Percentiles rank a stretch among this genome's conserved stretches.
These are phyloP conservation scores for Collybia nuda DNA, from an alignment of 768 basidiomycete genomes.

Conservation along the genomic window DNA sequence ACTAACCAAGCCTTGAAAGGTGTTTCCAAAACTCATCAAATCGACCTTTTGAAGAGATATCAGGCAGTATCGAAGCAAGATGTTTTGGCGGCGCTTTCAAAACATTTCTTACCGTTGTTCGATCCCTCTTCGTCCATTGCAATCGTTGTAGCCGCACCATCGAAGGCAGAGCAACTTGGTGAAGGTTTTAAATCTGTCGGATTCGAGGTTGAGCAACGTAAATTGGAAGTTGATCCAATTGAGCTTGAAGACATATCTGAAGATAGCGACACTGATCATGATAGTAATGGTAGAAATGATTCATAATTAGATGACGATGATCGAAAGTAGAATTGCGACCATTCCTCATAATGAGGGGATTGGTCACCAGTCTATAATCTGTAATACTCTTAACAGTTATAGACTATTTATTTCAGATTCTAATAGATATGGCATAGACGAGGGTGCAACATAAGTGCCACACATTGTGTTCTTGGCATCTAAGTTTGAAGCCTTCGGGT, in stretches of 20 bases:
- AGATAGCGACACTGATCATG: too few relatives aligned
- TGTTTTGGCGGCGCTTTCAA: slow-evolving; percentile 64
- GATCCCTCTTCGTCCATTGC: slow-evolving; percentile 72
- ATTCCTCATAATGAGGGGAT: too few relatives aligned
- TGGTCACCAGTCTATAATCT: too few relatives aligned
- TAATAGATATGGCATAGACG: too few relatives aligned
- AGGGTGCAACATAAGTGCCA: too few relatives aligned
- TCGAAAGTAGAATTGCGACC: too few relatives aligned
- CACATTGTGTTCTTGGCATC: too few relatives aligned
- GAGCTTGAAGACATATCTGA: slow-evolving; percentile 44
- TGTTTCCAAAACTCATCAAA: slow-evolving; percentile 70
- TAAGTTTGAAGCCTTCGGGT: too few relatives aligned
- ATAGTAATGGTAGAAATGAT: slow-evolving; percentile 30
- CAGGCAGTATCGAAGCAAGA: slow-evolving; percentile 81
- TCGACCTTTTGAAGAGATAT: slow-evolving; percentile 75
- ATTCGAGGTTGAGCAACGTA: slow-evolving; percentile 75
- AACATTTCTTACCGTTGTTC: slow-evolving; percentile 86
- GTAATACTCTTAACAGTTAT: slow-evolving; percentile 6
- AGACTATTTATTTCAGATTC: too few relatives aligned
- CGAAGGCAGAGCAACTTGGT: slow-evolving; percentile 72
- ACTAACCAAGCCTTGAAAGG: slow-evolving; percentile 90
- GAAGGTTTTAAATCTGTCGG: slow-evolving; percentile 65
- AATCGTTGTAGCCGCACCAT: slow-evolving; percentile 80
- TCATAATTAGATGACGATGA: slow-evolving; percentile 11
- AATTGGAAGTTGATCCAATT: slow-evolving; percentile 57